Conservation (phyloP, 805 yeast genomes). For the Nakazawaea wickerhamii region DNA sequence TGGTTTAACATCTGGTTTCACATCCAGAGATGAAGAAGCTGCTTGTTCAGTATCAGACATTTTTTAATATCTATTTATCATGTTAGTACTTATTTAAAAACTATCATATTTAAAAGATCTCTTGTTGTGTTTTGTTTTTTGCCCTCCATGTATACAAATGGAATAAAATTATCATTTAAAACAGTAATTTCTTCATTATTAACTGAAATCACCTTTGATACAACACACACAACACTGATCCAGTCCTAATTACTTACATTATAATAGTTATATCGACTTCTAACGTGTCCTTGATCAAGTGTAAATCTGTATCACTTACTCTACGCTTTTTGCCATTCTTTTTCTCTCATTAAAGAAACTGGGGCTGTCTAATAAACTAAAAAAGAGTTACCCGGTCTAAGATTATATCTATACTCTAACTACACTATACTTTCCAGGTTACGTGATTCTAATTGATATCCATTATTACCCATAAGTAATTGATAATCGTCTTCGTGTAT, state of each 20-base stretch:
- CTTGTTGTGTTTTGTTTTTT: not conserved
- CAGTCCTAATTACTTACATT: too few species aligned
- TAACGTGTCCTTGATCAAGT: too few species aligned
- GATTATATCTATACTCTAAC: not conserved
- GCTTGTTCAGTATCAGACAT: constrained; percentile 27
- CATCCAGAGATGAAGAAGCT: constrained; percentile 39
- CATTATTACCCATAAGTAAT: not conserved
- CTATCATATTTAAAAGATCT: not conserved
- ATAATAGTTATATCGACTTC: too few species aligned
- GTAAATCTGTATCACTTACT: too few species aligned
- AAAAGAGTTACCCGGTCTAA: not conserved
- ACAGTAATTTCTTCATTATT: too few species aligned
- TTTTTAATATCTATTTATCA: not conserved
- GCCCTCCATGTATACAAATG: too few species aligned
- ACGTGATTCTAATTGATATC: constrained; percentile 1
- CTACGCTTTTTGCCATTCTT: too few species aligned
- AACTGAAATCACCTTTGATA: too few species aligned
- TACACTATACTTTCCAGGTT: not conserved
- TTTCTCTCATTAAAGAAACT: too few species aligned
- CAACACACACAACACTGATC: too few species aligned
- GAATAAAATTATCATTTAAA: too few species aligned
- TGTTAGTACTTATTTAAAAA: not conserved
- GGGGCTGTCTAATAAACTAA: too few species aligned
- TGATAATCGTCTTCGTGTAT: constrained; percentile 6
- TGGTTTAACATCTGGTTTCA: constrained; percentile 49